Conservation (phyloP, 2,329 filamentous ascomycete genomes). For the Botrytis elliptica region DNA sequence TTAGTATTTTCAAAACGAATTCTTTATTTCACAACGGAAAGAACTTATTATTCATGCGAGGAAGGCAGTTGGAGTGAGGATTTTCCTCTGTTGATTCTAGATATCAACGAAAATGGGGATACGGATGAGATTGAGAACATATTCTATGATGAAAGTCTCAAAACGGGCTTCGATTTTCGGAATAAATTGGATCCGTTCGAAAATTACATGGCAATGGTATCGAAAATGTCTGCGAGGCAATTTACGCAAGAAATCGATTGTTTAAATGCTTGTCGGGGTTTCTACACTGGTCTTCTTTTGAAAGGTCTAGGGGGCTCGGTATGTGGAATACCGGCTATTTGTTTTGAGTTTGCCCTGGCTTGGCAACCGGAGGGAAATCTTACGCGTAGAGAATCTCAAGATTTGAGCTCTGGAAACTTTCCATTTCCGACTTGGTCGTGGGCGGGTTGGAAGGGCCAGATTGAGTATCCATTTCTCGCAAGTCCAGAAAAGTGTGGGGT, state of each 20-base stretch:
- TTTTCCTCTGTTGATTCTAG: not conserved
- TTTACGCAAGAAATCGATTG: not conserved
- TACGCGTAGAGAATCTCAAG: not conserved
- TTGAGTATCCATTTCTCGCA: conserved; percentile 4
- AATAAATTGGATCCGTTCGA: not conserved
- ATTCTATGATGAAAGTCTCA: not conserved
- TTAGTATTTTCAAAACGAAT: conserved; percentile 28
- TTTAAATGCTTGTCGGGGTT: not conserved
- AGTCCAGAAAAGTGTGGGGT: not conserved
- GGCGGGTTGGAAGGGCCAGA: not conserved
- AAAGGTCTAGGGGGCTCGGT: not conserved
- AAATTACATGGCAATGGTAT: not conserved
- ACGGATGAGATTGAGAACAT: not conserved
- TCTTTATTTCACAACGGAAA: conserved; percentile 26
- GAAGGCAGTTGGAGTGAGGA: conserved; percentile 6
- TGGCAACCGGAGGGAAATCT: not conserved
- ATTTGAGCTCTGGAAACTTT: not conserved
- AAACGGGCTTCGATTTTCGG: not conserved
- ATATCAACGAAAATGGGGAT: not conserved
- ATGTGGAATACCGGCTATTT: not conserved
- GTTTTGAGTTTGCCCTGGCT: not conserved
- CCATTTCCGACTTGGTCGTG: conserved; percentile 6
- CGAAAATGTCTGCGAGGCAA: not conserved
- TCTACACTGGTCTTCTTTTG: not conserved
- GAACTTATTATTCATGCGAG: conserved; percentile 33